These are phyloP conservation scores for Eucommia ulmoides DNA, from an alignment of 257 asterid genomes.

Conservation along the genomic window DNA sequence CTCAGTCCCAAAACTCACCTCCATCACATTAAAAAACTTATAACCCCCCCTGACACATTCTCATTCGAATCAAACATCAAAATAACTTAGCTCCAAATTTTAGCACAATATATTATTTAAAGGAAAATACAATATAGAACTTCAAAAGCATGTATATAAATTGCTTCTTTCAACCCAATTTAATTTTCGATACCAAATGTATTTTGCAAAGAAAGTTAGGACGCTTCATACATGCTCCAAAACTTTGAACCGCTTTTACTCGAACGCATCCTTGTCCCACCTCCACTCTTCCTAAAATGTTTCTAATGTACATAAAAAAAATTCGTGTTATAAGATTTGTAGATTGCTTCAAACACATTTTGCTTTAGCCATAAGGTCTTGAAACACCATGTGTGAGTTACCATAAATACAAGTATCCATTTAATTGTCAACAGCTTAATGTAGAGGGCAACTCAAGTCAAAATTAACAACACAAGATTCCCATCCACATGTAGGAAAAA, in stretches of 20 bases:
- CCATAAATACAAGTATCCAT: background rate
- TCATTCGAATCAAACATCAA: too few species aligned
- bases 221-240: background rate
- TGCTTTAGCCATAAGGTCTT: background rate
- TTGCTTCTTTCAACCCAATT: background rate
- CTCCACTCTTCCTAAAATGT: too few species aligned
- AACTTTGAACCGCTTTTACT: too few species aligned
- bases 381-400: background rate
- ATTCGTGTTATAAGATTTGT: background rate
- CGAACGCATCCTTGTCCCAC: too few species aligned
- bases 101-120: too few species aligned
- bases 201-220: background rate
- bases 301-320: background rate
- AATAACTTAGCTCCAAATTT: too few species aligned
- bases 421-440: background rate
- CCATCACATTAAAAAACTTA: too few species aligned
- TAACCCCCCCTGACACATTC: too few species aligned
- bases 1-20: too few species aligned
- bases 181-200: background rate
- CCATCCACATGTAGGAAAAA: background rate
- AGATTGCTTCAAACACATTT: conserved; percentile 1
- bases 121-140: too few species aligned
- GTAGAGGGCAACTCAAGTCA: background rate
- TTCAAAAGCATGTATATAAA: too few species aligned
- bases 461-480: background rate